Evolutionary conservation across 2,329 filamentous ascomycete species (phyloP), one percentile per base, ranked within the genome.

Genomic region (Trichoderma sp.): DNA sequence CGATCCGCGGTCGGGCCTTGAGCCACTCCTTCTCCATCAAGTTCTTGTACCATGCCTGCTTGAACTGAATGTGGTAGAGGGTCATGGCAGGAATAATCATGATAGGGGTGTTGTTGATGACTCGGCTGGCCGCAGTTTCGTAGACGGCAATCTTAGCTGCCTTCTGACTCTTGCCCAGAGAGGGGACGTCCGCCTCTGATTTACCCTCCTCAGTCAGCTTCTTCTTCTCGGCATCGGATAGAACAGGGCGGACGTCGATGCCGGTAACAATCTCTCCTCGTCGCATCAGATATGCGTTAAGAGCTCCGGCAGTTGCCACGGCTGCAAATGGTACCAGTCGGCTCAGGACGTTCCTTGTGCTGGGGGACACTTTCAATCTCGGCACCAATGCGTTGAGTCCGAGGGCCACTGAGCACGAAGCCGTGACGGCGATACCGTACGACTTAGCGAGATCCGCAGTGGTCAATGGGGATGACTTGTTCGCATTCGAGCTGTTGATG

Each of bases 251-350:
- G 50, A 99, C 91, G 84, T 98, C 94, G 81, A 99, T 99, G 71
- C 97, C 97, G 77, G 91, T 91, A 81, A 94, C 90, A 80, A 99
- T 98, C 86, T 99, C 97, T 84, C 98, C 96, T 78, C 95, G 93
- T 76, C 97, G 94, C 97, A 99, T 99, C 74, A 99, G 90, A 85
- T 98, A 97, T 31, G 98, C 97, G 85, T 99, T 99, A 77, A 99
- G 89, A 1, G 92, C 95, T 81, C 95, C 95, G 4, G 97, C 97
- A 76, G 92, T 94, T 35, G 96, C 96, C 12, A 99, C 97, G 14
- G 97, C 97, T 0, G 96, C 97, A 82, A 99, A 99, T 31, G 97
- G 97, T 7, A 98, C 95, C 9, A 99, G 90, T n/a, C 97, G 92
- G 73, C 91, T 89, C 3, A 98, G 91, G 24, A 97, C 91, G 53